Evolutionary conservation across 805 yeast species (phyloP), one percentile per base, ranked within the genome.

Genomic region (Sungouiozyma intestinalis): DNA sequence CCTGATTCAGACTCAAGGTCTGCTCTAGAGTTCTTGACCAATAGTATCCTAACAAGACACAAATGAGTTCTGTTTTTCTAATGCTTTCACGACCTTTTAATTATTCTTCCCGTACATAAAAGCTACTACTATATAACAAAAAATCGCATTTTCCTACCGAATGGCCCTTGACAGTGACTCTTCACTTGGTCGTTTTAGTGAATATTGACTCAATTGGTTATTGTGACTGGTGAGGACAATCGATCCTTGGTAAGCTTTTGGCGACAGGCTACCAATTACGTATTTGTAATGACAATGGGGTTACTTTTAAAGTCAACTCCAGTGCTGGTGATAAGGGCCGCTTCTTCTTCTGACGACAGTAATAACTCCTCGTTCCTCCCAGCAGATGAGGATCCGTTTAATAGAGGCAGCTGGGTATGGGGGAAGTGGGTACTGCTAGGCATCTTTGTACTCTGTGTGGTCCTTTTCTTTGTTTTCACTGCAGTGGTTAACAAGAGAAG

Each of bases 1-100:
- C 98, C 97, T 1, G 88, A 84, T 51, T 80, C 92, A 16, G 94
- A 86, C 55, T 85, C 96, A 8, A 72, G 95, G 54, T 77, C 85
- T 44, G 97, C 97, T 3, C 68, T 92, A 47, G 88, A 81, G 57
- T 74, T 85, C 48, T 69, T 92, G 53, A 86, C 97, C 5, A 80
- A 80, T 57, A 79, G 90, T 9, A 76, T 90, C 18, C 69, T 90
- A 49, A 81, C 92, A 36, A 79, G 98, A 69, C 73, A 70, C 27
- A 87, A 84, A 60, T 88, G 60, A 38, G 16, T 24, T 24, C 11
- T 6, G 29, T 11, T 11, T 24, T 24, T 24, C 29, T 16, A 14
- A 24, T 11, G 29, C 29, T 24, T 24, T 24, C 29, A 24, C 11
- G 29, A 24, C 29, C 11, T 7, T 7, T 24, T 24, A 24, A 24